Conservation (phyloP, 2,329 filamentous ascomycete genomes). For the Monosporascus sp. region DNA sequence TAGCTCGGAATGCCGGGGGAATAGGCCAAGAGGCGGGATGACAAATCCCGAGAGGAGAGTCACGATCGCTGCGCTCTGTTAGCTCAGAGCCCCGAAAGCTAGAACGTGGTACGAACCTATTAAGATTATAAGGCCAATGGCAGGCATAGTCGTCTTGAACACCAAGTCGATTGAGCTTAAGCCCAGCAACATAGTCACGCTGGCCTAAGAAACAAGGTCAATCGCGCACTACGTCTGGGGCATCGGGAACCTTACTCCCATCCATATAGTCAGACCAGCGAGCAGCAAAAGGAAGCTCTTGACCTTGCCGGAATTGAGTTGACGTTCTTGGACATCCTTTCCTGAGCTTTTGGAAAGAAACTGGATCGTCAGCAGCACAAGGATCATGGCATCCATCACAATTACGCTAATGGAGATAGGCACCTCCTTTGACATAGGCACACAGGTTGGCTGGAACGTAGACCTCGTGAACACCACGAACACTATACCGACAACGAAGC, state of each 20-base stretch:
- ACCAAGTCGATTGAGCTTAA: slow-evolving; percentile 36
- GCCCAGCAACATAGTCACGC: slow-evolving; percentile 47
- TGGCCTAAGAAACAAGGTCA: slow-evolving; percentile 34
- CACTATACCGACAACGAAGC: slow-evolving; percentile 49
- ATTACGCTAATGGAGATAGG: slow-evolving; percentile 42
- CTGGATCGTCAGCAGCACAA: slow-evolving; percentile 36
- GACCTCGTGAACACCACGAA: slow-evolving; percentile 52
- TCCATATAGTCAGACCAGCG: slow-evolving; percentile 47
- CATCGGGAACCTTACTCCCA: slow-evolving; percentile 37
- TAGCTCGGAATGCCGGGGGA: slow-evolving; percentile 32
- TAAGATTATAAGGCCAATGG: slow-evolving; percentile 43
- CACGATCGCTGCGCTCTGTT: slow-evolving; percentile 30
- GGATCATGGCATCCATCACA: slow-evolving; percentile 40
- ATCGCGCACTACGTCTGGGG: slow-evolving; percentile 8
- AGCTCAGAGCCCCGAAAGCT: slow-evolving; percentile 6
- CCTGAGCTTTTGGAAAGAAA: slow-evolving; percentile 34
- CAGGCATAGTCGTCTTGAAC: slow-evolving; percentile 45
- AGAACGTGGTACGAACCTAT: slow-evolving; percentile 37
- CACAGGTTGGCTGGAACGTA: slow-evolving; percentile 48
- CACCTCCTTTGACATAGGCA: slow-evolving; percentile 40
- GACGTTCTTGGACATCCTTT: slow-evolving; percentile 26
- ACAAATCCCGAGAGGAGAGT: slow-evolving; percentile 34
- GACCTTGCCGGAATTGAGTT: slow-evolving; percentile 23
- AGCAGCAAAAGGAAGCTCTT: slow-evolving; percentile 39
- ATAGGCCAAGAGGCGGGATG: slow-evolving; percentile 22